Evolutionary conservation across 441 rosid genomes (phyloP), one percentile per base, ranked within the genome.

Genomic region (Croton laevigatus): DNA sequence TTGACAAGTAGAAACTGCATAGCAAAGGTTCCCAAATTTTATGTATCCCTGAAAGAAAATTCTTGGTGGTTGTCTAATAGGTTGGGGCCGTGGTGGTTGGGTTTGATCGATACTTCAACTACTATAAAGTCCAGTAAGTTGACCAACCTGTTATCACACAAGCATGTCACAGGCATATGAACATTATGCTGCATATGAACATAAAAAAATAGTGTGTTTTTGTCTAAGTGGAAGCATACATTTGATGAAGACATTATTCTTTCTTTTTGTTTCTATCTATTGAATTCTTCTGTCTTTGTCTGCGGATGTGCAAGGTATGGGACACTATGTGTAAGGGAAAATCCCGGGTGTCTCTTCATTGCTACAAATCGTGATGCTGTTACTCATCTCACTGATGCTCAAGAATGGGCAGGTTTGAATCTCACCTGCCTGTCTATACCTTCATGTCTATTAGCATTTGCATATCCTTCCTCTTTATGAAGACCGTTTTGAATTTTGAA

Each of bases 11-110:
- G 62, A 58, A 53, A 63, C 22, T 52, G 23, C 44, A n/a, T 67
- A 44, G 49, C 59, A 57, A 59, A 48, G 49, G 58, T 66, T 61
- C 69, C 73, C 74, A 74, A 70, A 66, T 34, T 40, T 68, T 65
- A 55, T 45, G 75, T 62, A 58, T 37, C 14, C 2, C 54, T 40
- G 44, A 40, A 59, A 51, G 57, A 75, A 60, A 58, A 67, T 74
- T 75, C 63, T 71, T 54, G 55, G 65, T 73, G 70, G 60, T 9
- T 10, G 37, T 66, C 76, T 81, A 27, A 27, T 27, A 92, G 98
- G 97, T 94, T 62, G 98, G 98, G 78, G 97, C 98, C 37, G 99
- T 92, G 58, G 91, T 94, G 76, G 99, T 92, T 58, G 97, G 99
- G 74, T 75, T 95, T 71, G 98, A 92, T 79, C 93, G 95, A 38